Evolutionary conservation across 495 filamentous ascomycete species (phyloP), one percentile per base, ranked within the genome.

Genomic region (Xylaria castorea): DNA sequence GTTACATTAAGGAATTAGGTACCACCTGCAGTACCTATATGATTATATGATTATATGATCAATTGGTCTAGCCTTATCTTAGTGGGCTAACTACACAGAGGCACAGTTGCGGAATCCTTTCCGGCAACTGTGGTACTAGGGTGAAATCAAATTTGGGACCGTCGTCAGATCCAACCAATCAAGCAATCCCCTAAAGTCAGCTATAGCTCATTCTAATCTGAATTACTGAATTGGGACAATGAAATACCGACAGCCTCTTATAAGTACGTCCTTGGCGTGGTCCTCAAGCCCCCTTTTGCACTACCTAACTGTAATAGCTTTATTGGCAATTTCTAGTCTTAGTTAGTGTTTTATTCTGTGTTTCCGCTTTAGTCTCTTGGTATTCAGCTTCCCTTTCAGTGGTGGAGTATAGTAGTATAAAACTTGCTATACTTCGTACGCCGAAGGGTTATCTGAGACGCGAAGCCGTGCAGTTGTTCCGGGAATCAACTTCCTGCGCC

Each of bases 181-280:
- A 62, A 27, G 12, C 11, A 38, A 3, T 14, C 18, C 4, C 12
- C 38, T 20, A 70, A 70, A n/a, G 55, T 70, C 67, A 70, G 67
- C 67, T 50, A 32, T 20, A 20, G n/a, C 14, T 46, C 4, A 46
- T 18, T 12, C 14, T 42, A 14, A 2, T 60, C 30, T 40, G 38
- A 58, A 8, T 61, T 70, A 62, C 67, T 11, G 25, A 36, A 62
- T 61, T 1, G 36, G 55, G 67, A 48, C 62, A 61, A 68, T 68
- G 66, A 68, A 67, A 30, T 30, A 9, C 66, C 46, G 30, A 22
- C 27, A 50, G 63, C 25, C 38, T 30, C 22, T 38, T 25, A 16
- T n/a, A 12, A 8, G 36, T 34, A 36, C 38, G n/a, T n/a, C n/a
- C 22, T 34, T 36, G 12, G 55, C 32, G 20, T 34, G 18, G 46